Evolutionary conservation across 805 yeast genomes (phyloP).

Genomic region (Sugiyamaella valdiviana): DNA sequence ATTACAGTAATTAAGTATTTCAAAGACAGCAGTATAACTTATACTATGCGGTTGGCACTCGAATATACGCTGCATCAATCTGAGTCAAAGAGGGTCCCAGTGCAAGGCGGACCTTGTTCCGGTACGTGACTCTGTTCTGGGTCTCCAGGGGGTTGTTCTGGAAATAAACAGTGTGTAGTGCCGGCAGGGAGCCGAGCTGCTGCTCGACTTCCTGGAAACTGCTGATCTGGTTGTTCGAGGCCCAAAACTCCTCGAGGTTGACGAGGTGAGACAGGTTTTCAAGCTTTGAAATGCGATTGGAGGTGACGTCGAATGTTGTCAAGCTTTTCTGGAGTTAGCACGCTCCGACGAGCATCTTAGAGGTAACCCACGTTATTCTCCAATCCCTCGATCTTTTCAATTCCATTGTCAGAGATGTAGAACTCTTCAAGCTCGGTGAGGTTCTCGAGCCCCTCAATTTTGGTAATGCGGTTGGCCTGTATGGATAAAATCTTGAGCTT

Average conservation of each 20-base stretch:
- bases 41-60: too few relatives aligned
- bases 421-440: conserved; percentile 73
- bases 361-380: conserved; percentile 45
- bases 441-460: conserved; percentile 73
- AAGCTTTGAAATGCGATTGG: conserved; percentile 58
- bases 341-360: neutral
- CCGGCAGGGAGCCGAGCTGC: conserved; percentile 55
- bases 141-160: conserved; percentile 88
- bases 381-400: conserved; percentile 67
- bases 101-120: conserved; percentile 71
- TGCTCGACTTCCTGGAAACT: conserved; percentile 62
- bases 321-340: conserved; percentile 39
- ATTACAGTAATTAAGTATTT: too few relatives aligned
- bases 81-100: conserved; percentile 67
- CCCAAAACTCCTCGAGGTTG: conserved; percentile 90
- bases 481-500: conserved; percentile 75
- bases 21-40: too few relatives aligned
- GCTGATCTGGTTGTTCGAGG: conserved; percentile 66
- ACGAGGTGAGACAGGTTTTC: conserved; percentile 59
- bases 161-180: conserved; percentile 81
- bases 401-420: conserved; percentile 80
- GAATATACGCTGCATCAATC: conserved; percentile 82
- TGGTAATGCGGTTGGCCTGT: conserved; percentile 75
- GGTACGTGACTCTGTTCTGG: conserved; percentile 68
- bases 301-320: conserved; percentile 72